Base-by-base conservation (phyloP, 148 eudicot genomes). In the Rhododendron vialii region DNA sequence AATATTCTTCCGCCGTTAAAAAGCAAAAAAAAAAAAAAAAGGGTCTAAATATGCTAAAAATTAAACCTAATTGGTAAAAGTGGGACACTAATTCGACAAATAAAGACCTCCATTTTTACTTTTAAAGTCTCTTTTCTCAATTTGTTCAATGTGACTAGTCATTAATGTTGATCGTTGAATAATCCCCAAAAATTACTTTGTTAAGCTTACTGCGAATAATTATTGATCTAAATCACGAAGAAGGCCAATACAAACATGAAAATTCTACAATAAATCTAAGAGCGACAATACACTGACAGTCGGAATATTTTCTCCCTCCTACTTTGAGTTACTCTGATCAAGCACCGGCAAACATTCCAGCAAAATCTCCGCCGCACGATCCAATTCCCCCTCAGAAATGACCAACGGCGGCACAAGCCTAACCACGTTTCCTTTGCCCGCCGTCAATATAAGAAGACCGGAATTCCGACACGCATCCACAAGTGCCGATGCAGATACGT, bases 401-500 rank as follows among this genome's bases (percentile, higher is more conserved):
- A 93, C 86, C 92, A 97, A 90, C n/a, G 98, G 98, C 12, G 98
- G 99, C 63, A 97, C 95, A 80, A 97, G 90, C 90, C 98, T 90
- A 80, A 94, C 95, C 3, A 97, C 90, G 55, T 97, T 93, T 41
- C 95, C 99, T 87, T 95, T 97, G 2, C 98, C 99, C 1, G 99
- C 98, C 13, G 99, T 97, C 80, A 95, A 82, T 61, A 97, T 88
- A 59, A 97, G 92, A 88, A 97, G 90, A 28, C 99, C 98, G 0
- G 93, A 89, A 15, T 89, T 61, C 38, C 88, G 92, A 83, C 98
- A 96, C 17, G 94, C 95, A n/a, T 93, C 95, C 53, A 94, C 98
- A 20, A 96, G 89, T 2, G 95, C 92, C 0, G 92, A 84, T 0
- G 98, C 98, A 20, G 93, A 69, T 4, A 93, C 95, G 82, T 94